phyloP scores from a whole-genome alignment of 306 rosid species.

The Cucurbita maxima region DNA sequence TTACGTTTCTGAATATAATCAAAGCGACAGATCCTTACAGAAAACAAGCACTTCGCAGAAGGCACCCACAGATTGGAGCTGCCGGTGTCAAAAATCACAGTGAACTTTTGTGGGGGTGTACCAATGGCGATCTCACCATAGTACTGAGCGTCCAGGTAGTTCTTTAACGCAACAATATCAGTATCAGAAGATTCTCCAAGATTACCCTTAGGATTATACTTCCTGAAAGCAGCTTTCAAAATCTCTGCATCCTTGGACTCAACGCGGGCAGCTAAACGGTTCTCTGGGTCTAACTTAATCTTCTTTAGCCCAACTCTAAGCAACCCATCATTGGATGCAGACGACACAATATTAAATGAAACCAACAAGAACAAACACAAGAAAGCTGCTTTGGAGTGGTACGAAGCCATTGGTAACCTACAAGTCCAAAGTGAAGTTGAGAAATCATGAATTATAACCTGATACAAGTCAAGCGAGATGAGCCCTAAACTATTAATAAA shows the following conservation, averaged over 20 bases:
- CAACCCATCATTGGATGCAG: slow-evolving; percentile 38
- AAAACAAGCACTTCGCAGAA: slow-evolving; percentile 46
- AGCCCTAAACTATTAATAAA: background rate
- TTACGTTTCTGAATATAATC: too few relatives aligned
- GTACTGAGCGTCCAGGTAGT: slow-evolving; percentile 92
- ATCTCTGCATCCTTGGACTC: slow-evolving; percentile 26
- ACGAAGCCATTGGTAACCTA: slow-evolving; percentile 1
- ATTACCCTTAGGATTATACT: slow-evolving; percentile 21
- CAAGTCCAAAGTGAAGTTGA: background rate
- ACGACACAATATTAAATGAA: slow-evolving; percentile 11
- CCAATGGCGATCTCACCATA: slow-evolving; percentile 79
- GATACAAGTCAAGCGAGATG: background rate
- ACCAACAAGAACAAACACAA: slow-evolving; percentile 2
- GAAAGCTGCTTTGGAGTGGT: background rate
- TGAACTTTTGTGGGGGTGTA: slow-evolving; percentile 72
- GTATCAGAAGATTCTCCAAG: slow-evolving; percentile 19
- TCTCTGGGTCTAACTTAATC: slow-evolving; percentile 26
- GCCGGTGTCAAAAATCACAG: slow-evolving; percentile 87
- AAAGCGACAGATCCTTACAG: slow-evolving; percentile 37
- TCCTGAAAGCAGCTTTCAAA: slow-evolving; percentile 22
- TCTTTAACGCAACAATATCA: slow-evolving; percentile 51
- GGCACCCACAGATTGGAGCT: slow-evolving; percentile 97
- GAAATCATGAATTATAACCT: background rate
- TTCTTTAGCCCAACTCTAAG: slow-evolving; percentile 63
- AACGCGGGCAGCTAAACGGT: slow-evolving; percentile 29